phyloP scores from a whole-genome alignment of 106 monocot genomes.

The Apostasia ramifera region DNA sequence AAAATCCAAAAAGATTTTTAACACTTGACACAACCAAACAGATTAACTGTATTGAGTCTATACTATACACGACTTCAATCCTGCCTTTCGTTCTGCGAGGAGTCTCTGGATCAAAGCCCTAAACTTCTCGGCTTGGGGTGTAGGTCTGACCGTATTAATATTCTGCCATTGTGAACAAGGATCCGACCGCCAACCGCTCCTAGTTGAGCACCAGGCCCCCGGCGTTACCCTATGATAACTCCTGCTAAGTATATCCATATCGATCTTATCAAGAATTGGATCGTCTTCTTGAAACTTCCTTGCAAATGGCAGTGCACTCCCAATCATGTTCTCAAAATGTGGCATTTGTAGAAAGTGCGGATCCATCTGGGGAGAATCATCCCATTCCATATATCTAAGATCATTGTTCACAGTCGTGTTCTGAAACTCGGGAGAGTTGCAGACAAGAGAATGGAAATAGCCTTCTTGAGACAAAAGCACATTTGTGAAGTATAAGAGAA shows the following conservation, averaged over 20 bases:
- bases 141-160: constrained; percentile 33
- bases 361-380: constrained; percentile 40
- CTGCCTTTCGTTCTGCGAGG: constrained; percentile 19
- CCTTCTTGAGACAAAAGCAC: constrained; percentile 43
- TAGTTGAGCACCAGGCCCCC: constrained; percentile 50
- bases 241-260: constrained; percentile 28
- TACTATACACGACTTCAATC: constrained; percentile 18
- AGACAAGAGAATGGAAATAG: constrained; percentile 56
- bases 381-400: constrained; percentile 50
- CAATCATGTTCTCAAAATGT: constrained; percentile 22
- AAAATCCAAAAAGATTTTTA: too few species aligned
- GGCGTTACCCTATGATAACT: constrained; percentile 24
- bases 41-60: background rate
- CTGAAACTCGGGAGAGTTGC: constrained; percentile 49
- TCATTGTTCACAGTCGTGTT: constrained; percentile 52
- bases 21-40: too few species aligned
- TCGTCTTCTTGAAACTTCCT: constrained; percentile 37
- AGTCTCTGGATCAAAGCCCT: constrained; percentile 13
- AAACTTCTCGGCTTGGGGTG: constrained; percentile 20
- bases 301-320: constrained; percentile 41
- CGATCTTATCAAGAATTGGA: constrained; percentile 39
- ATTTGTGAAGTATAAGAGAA: constrained; percentile 65
- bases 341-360: constrained; percentile 41
- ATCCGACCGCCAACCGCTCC: constrained; percentile 31
- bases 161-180: constrained; percentile 49